These are phyloP conservation scores for Taiozyma sp. DNA, from an alignment of 1,139 yeast genomes.

Conservation along the genomic window DNA sequence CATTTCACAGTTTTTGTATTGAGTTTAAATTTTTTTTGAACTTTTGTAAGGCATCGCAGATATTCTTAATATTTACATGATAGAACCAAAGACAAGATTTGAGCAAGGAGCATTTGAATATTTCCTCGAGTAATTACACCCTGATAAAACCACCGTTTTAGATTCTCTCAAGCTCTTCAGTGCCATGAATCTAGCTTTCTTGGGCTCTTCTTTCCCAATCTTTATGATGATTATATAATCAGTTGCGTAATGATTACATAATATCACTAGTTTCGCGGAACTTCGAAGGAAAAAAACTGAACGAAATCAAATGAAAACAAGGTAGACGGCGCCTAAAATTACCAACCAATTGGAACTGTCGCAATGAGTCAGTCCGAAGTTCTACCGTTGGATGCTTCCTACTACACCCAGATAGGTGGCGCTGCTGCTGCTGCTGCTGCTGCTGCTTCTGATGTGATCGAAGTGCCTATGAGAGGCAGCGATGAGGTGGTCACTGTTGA, in stretches of 20 bases:
- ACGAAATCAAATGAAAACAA: background rate
- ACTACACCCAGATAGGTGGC: slow-evolving; percentile 7
- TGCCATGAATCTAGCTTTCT: background rate
- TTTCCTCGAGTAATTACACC: background rate
- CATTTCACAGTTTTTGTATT: background rate
- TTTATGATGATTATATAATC: background rate
- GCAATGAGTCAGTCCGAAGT: slow-evolving; percentile 6
- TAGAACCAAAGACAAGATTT: background rate
- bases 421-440: background rate
- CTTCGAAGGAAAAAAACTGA: background rate
- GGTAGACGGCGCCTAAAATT: background rate
- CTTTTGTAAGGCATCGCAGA: background rate
- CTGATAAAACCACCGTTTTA: background rate
- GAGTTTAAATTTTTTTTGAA: background rate
- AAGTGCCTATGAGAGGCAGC: slow-evolving; percentile 59
- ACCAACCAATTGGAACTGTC: background rate
- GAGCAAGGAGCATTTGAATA: background rate
- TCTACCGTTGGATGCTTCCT: slow-evolving; percentile 11
- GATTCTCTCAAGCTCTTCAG: background rate
- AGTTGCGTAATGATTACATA: background rate
- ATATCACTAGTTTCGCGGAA: background rate
- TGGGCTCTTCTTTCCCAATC: background rate
- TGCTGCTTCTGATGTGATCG: slow-evolving; percentile 28
- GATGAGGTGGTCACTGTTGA: slow-evolving; percentile 72
- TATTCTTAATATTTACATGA: no score